These are phyloP conservation scores for Penicillium cinerascens DNA, from an alignment of 495 filamentous ascomycete species.

Conservation along the genomic window DNA sequence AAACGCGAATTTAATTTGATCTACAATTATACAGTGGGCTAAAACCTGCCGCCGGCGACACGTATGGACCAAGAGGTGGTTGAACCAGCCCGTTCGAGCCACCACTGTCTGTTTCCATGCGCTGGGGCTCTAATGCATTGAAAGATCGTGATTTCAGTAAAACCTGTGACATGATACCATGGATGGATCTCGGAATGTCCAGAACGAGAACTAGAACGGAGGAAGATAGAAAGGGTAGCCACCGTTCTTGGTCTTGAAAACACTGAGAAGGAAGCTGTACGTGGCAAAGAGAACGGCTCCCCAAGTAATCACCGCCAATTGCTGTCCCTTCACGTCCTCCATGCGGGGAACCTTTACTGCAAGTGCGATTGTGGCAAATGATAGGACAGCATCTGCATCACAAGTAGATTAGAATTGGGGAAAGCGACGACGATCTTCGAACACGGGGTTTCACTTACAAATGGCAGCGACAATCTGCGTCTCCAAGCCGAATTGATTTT, in stretches of 20 bases:
- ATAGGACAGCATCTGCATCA: constrained; percentile 76
- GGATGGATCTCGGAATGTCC: neutral
- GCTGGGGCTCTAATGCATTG: neutral
- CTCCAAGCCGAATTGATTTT: constrained; percentile 92
- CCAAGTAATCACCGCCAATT: constrained; percentile 81
- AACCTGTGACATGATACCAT: too few relatives aligned
- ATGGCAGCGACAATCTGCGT: constrained; percentile 94
- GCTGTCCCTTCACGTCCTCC: constrained; percentile 69
- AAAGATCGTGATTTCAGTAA: neutral
- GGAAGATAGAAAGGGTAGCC: constrained; percentile 94
- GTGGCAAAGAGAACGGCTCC: constrained; percentile 69
- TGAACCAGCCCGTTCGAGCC: neutral
- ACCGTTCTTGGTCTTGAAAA: constrained; percentile 92
- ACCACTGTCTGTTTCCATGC: neutral
- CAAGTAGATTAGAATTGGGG: constrained; percentile 8
- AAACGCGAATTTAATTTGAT: neutral
- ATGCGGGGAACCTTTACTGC: constrained; percentile 90
- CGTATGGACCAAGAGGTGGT: neutral
- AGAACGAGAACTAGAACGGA: constrained; percentile 60
- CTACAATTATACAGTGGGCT: constrained; percentile 13
- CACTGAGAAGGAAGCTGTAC: constrained; percentile 91
- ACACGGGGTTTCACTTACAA: constrained; percentile 61
- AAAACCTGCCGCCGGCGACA: constrained; percentile 21
- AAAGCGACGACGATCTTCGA: neutral
- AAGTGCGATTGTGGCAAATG: constrained; percentile 85